These are phyloP conservation scores for Calonectria ilicicola DNA, from an alignment of 2,329 filamentous ascomycete species.

Conservation along the genomic window DNA sequence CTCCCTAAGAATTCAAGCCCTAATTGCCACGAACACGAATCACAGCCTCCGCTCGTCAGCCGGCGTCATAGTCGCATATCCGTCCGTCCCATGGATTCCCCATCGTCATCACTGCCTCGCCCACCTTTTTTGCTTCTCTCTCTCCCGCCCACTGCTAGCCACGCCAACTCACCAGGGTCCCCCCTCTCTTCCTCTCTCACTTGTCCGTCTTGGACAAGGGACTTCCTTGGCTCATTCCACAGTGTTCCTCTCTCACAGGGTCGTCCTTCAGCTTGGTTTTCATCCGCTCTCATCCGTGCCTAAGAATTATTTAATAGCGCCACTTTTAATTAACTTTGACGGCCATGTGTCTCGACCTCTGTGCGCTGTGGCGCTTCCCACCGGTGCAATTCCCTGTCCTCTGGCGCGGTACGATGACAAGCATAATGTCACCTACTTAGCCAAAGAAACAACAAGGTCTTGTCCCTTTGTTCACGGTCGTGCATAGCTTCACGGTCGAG, in stretches of 20 bases:
- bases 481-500: background rate
- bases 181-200: background rate
- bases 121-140: background rate
- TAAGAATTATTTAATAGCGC: background rate
- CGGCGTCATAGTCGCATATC: constrained; percentile 17
- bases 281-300: background rate
- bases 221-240: background rate
- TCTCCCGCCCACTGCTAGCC: background rate
- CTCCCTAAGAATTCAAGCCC: constrained; percentile 8
- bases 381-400: background rate
- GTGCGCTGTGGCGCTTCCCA: constrained; percentile 8
- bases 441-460: background rate
- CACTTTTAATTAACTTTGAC: background rate
- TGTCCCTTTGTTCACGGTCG: background rate
- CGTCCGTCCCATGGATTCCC: constrained; percentile 2
- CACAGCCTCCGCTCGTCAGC: constrained; percentile 13
- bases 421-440: constrained; percentile 1
- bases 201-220: constrained; percentile 4
- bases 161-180: constrained; percentile 7
- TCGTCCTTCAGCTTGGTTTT: background rate
- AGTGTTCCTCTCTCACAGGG: background rate
- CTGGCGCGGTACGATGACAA: constrained; percentile 9
- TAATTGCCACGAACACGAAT: constrained; percentile 15
- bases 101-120: background rate
- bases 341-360: background rate